Evolutionary conservation across 352 stramenopile species (phyloP), one percentile per base, ranked within the genome.

Genomic region (Elongisporangium undulatum): DNA sequence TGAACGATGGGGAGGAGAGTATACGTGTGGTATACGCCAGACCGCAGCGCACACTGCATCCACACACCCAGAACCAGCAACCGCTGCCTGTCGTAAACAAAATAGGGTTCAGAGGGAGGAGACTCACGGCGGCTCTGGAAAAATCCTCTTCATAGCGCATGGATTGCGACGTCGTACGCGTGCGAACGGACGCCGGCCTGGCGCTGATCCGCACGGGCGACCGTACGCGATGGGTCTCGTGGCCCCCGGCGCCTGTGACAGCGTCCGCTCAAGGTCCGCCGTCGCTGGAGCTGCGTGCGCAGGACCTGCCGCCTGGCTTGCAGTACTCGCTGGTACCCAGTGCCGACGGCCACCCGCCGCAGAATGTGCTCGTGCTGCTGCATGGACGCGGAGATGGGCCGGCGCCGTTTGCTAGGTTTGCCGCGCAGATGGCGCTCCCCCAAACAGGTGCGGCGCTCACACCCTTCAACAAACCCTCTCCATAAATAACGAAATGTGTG

Each of bases 361-460:
- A 90, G 53, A 91, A 89, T 51, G 22, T 89, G 22, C 60, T 89
- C 6, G 23, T 91, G 26, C 74, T 89, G 57, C 63, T 91, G 19
- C 81, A 91, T 24, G 81, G 79, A 3, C 77, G 75, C 24, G 81
- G 81, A 6, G 79, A 87, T 58, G 83, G 69, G 23, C 69, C 82
- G n/a, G 64, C 59, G 17, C 71, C 71, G 12, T 91, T 91, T 26
- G 68, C 75, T 12, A 64, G 61, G 29, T 67, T 91, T 3, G 81
- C 68, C 9, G 56, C 66, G 26, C 61, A 78, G 51, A 88, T 89
- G 79, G 79, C 63, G 10, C 59, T 89, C 17, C 81, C 81, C 12
- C 82, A 89, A 59, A 89, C 82, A 67, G 81, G 81, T 90, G 53
- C 6, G 55, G 55, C 22, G 41, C 34, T 19, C 29, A 41, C 29